Base-by-base conservation (phyloP, 1,139 yeast species). In the Lodderomyces parapsilosis region DNA sequence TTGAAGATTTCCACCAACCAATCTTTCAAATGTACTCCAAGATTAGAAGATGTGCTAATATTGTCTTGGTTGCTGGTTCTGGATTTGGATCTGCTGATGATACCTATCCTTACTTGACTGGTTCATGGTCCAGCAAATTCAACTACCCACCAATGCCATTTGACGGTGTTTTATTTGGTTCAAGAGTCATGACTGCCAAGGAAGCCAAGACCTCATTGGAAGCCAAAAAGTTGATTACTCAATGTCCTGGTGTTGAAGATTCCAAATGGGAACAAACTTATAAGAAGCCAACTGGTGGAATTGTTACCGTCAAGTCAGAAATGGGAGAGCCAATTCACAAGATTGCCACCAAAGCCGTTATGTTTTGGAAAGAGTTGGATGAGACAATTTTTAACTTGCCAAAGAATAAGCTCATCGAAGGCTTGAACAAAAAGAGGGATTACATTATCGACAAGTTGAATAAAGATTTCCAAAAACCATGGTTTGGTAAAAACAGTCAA, bases 291-390 rank as follows among this genome's bases (percentile, higher is more conserved):
- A 84, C 98, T 49, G 99, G 99, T 71, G 99, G 99, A 68, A 81
- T 94, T 52, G 76, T 93, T 55, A 91, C 99, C 45, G 99, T 93
- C 49, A 80, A 87, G 63, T 91, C 98, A 25, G 99, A 93, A 76
- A 93, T 93, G 98, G 99, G 99, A 64, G 99, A 93, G 74, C 99
- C 99, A 60, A 93, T 93, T 62, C 99, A 93, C 72, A 93, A 93
- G 75, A 80, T 93, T 58, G 99, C 99, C 33, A 93, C 99, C 46
- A 86, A 99, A 67, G 98, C 97, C 76, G 98, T 93, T 50, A 65
- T 88, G 68, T 81, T 93, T 63, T 93, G 99, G 99, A 86, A 86
- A 64, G 98, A 93, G 69, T 76, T 93, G 71, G 99, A 93, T 67
- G 94, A 89, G 55, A 88, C 96, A 40, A 81, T 93, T 56, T 93